Percentiles rank a stretch among this genome's conserved stretches.
Evolutionary conservation across 2,329 filamentous ascomycete species (phyloP).

Genomic region (Neurospora crassa): DNA sequence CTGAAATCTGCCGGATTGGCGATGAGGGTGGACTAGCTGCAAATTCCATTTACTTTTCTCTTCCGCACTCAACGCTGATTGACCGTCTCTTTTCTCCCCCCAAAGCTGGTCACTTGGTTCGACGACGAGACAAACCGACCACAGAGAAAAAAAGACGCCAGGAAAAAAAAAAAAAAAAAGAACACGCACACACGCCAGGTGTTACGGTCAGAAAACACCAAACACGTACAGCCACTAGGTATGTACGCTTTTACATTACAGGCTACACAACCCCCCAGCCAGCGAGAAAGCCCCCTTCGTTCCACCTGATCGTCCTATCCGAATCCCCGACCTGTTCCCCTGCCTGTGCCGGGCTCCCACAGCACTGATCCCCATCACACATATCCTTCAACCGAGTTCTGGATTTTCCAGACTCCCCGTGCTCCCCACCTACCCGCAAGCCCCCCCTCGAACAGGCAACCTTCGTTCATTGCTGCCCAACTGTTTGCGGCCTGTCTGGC

Average conservation of each 20-base stretch:
- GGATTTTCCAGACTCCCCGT: constrained; percentile 3
- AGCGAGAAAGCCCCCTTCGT: neutral
- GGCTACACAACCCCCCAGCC: neutral
- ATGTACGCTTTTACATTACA: neutral
- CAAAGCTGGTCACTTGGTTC: neutral
- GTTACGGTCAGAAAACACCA: neutral
- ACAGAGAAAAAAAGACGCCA: neutral
- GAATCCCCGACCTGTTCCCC: neutral
- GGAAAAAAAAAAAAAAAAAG: too few relatives aligned
- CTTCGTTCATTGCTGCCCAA: constrained; percentile 18
- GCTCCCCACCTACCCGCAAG: constrained; percentile 11
- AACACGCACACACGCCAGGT: neutral
- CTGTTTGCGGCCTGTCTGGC: constrained; percentile 3
- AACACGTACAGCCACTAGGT: neutral
- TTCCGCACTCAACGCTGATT: neutral
- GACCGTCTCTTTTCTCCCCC: neutral
- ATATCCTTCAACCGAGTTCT: constrained; percentile 11
- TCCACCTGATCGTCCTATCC: neutral
- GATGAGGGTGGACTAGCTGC: neutral
- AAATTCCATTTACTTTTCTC: neutral
- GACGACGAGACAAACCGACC: neutral
- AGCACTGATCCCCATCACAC: constrained; percentile 4
- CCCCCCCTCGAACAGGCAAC: constrained; percentile 4
- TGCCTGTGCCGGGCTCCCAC: constrained; percentile 11
- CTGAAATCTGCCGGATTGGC: neutral